These are phyloP conservation scores for Barnettozyma pratensis DNA, from an alignment of 805 yeast genomes.

Conservation along the genomic window DNA sequence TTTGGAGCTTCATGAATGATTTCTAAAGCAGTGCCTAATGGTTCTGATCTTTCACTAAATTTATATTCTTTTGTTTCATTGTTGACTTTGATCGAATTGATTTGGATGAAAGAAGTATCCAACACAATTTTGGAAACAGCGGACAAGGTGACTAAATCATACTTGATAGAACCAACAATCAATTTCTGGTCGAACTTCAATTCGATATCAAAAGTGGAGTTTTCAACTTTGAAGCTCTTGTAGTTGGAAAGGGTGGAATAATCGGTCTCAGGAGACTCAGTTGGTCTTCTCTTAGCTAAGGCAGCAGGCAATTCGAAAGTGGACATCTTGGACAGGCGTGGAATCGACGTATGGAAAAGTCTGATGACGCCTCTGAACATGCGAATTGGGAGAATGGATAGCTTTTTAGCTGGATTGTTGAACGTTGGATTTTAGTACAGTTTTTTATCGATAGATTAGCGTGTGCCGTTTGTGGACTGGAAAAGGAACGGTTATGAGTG, in stretches of 20 bases:
- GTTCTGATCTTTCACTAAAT: constrained; percentile 39
- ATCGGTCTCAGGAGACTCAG: constrained; percentile 48
- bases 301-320: constrained; percentile 22
- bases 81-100: constrained; percentile 42
- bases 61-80: constrained; percentile 26
- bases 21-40: constrained; percentile 55
- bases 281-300: constrained; percentile 28
- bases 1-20: constrained; percentile 10
- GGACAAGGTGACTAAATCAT: constrained; percentile 32
- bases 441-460: no score
- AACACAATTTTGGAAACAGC: constrained; percentile 40
- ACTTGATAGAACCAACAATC: constrained; percentile 52
- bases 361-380: background rate
- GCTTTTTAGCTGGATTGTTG: background rate
- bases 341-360: background rate
- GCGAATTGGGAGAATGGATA: background rate
- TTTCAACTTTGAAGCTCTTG: constrained; percentile 40
- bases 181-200: constrained; percentile 50
- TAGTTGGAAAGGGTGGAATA: constrained; percentile 80
- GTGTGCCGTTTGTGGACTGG: background rate
- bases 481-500: background rate
- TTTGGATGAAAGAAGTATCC: constrained; percentile 62
- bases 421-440: background rate
- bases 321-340: background rate
- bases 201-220: constrained; percentile 48